These are phyloP conservation scores for Chalciporus sp. DNA, from an alignment of 1,284 basidiomycete species.

Conservation along the genomic window DNA sequence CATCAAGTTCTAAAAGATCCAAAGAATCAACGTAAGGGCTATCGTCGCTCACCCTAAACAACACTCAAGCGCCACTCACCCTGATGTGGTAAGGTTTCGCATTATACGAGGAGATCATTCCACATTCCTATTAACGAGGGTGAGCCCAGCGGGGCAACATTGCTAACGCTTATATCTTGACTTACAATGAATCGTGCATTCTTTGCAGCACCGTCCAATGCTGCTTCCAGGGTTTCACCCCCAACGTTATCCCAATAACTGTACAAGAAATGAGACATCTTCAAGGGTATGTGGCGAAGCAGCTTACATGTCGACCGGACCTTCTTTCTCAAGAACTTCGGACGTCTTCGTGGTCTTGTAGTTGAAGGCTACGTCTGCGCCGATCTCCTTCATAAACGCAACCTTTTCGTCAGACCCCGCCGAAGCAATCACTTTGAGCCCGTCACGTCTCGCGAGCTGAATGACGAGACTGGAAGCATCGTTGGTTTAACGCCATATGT, in stretches of 20 bases:
- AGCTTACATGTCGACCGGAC: conserved; percentile 26
- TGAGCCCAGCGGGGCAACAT: no score
- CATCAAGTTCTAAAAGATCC: conserved; percentile 6
- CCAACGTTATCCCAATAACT: conserved; percentile 63
- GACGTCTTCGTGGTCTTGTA: conserved; percentile 37
- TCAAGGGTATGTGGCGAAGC: not conserved
- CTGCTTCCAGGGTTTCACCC: conserved; percentile 64
- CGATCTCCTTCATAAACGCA: conserved; percentile 35
- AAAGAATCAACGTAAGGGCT: not conserved
- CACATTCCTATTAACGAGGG: conserved; percentile 19
- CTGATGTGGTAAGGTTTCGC: conserved; percentile 6
- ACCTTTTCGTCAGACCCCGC: conserved; percentile 43
- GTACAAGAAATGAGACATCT: not conserved
- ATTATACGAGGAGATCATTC: conserved; percentile 22
- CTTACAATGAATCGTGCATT: conserved; percentile 49
- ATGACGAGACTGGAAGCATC: conserved; percentile 2
- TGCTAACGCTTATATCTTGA: not conserved
- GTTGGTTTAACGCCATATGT: not conserved
- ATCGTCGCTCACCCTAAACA: not conserved
- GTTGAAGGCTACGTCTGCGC: conserved; percentile 41
- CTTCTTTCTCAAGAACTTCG: conserved; percentile 22
- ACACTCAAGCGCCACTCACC: conserved; percentile 5
- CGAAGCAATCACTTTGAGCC: conserved; percentile 42
- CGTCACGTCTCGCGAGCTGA: conserved; percentile 22
- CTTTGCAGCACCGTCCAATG: conserved; percentile 51